Conservation (phyloP, 1,284 basidiomycete genomes). For the Cystobasidium slooffiae region DNA sequence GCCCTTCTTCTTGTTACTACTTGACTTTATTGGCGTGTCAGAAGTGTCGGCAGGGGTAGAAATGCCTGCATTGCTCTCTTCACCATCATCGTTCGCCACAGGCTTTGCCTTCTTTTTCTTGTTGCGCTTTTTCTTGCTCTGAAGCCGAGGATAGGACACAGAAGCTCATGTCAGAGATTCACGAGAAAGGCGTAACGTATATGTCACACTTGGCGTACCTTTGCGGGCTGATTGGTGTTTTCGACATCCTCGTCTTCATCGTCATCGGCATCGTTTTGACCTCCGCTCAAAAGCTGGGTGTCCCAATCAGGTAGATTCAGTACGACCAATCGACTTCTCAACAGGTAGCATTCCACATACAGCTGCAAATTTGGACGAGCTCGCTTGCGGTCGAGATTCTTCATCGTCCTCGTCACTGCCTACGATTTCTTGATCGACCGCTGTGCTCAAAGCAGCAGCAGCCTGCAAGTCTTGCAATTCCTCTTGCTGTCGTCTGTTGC, state of each 20-base stretch:
- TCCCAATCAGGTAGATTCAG: not conserved
- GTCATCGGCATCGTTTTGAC: slow-evolving; percentile 15
- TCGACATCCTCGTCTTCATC: slow-evolving; percentile 46
- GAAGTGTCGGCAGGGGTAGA: not conserved
- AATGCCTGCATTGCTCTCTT: not conserved
- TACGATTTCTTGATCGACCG: not conserved
- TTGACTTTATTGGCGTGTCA: slow-evolving; percentile 9
- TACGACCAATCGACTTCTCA: not conserved
- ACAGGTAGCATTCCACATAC: not conserved
- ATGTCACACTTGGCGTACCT: no score
- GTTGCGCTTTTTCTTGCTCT: slow-evolving; percentile 65
- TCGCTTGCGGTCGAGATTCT: slow-evolving; percentile 9
- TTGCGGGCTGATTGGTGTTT: no score
- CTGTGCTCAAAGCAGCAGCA: not conserved
- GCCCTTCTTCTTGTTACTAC: slow-evolving; percentile 47
- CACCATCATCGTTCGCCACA: not conserved
- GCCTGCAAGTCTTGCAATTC: slow-evolving; percentile 23
- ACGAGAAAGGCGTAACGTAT: no score
- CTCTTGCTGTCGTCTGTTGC: slow-evolving; percentile 33
- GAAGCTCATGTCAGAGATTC: not conserved
- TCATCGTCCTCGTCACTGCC: slow-evolving; percentile 4
- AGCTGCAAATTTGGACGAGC: slow-evolving; percentile 23
- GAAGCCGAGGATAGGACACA: slow-evolving; percentile 51
- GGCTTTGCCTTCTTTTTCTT: slow-evolving; percentile 54
- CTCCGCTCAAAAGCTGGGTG: not conserved